A percentile compares a stretch with the other conserved stretches of the same genome.
These are phyloP conservation scores for Echinosphaeria canescens DNA, from an alignment of 2,329 filamentous ascomycete genomes.

Conservation along the genomic window DNA sequence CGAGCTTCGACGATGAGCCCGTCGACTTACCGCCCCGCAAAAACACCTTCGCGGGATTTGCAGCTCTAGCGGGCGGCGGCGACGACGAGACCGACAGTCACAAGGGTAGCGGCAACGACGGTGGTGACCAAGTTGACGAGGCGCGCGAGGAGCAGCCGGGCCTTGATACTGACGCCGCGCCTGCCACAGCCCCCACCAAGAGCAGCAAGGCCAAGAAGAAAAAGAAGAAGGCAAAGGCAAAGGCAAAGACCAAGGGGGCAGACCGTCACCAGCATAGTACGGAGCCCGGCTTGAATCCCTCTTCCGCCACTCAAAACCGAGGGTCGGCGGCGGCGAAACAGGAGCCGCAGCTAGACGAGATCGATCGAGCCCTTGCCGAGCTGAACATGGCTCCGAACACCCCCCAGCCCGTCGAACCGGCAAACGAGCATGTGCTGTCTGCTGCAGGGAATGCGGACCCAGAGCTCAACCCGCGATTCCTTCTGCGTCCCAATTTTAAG, in stretches of 20 bases:
- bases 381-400: slow-evolving; percentile 17
- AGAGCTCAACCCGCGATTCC: slow-evolving; percentile 4
- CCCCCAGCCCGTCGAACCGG: neutral
- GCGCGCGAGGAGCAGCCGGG: slow-evolving; percentile 4
- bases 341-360: slow-evolving; percentile 20
- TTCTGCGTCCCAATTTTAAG: slow-evolving; percentile 33
- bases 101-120: slow-evolving; percentile 12
- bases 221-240: slow-evolving; percentile 2
- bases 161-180: slow-evolving; percentile 6
- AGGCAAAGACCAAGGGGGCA: slow-evolving; percentile 15
- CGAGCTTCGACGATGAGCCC: slow-evolving; percentile 11
- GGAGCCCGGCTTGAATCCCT: too few species aligned
- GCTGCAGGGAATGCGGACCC: slow-evolving; percentile 1
- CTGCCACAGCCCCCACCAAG: slow-evolving; percentile 11
- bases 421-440: neutral
- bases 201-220: slow-evolving; percentile 14
- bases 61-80: slow-evolving; percentile 23
- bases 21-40: slow-evolving; percentile 15
- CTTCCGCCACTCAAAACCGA: too few species aligned
- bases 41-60: slow-evolving; percentile 25
- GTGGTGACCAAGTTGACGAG: slow-evolving; percentile 9
- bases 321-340: slow-evolving; percentile 4
- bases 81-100: slow-evolving; percentile 17
- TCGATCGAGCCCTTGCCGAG: slow-evolving; percentile 29
- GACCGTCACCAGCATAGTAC: too few species aligned